phyloP scores from a whole-genome alignment of 768 basidiomycete genomes.

The Cyclocybe aegerita region DNA sequence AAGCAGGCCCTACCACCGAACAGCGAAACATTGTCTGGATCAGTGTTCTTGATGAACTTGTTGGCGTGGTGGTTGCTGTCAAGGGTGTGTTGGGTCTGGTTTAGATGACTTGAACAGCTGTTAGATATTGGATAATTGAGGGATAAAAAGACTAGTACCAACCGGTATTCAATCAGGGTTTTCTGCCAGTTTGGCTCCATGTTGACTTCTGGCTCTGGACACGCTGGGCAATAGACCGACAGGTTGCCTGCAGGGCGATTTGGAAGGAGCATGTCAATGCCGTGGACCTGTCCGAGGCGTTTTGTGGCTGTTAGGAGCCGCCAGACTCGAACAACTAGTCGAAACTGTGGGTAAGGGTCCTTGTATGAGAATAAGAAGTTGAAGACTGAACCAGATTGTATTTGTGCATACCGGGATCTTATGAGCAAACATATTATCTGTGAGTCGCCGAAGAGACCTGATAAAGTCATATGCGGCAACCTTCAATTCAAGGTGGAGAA shows the following conservation, averaged over 20 bases:
- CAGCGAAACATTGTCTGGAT: slow-evolving; percentile 19
- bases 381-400: too few species aligned
- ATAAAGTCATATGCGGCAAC: slow-evolving; percentile 22
- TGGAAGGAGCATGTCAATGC: slow-evolving; percentile 14
- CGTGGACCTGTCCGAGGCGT: slow-evolving; percentile 20
- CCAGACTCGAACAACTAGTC: slow-evolving; percentile 18
- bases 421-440: slow-evolving; percentile 19
- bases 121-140: not conserved
- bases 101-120: slow-evolving; percentile 15
- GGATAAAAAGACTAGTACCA: not conserved
- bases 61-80: slow-evolving; percentile 25
- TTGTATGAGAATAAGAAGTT: too few species aligned
- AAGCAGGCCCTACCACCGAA: slow-evolving; percentile 18
- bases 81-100: slow-evolving; percentile 16
- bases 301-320: slow-evolving; percentile 13
- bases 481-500: slow-evolving; percentile 22
- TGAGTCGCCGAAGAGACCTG: slow-evolving; percentile 14
- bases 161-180: slow-evolving; percentile 16
- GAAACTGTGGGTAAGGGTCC: slow-evolving; percentile 21
- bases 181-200: slow-evolving; percentile 11
- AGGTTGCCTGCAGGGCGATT: slow-evolving; percentile 16
- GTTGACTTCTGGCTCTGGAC: slow-evolving; percentile 17
- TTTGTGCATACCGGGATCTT: slow-evolving; percentile 14
- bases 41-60: slow-evolving; percentile 20
- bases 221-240: slow-evolving; percentile 16